Evolutionary conservation across 2,329 filamentous ascomycete species (phyloP), one percentile per base, ranked within the genome.

Genomic region (Ophiocordyceps unilateralis): DNA sequence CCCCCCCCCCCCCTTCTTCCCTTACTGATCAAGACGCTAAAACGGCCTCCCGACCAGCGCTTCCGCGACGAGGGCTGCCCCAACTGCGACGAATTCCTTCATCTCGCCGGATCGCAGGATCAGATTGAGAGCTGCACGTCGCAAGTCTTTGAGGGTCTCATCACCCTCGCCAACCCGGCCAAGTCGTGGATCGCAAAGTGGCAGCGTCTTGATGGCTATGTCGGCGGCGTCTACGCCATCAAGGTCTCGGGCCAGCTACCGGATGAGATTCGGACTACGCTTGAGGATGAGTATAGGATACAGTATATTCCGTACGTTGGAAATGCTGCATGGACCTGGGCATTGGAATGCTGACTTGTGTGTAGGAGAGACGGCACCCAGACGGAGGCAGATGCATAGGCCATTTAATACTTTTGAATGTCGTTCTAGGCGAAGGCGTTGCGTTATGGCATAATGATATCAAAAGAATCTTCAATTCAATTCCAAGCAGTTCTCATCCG

Each of bases 181-280:
- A 75, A 71, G 51, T 93, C 84, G 55, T 98, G 91, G 91, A 85
- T 96, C 41, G 88, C 89, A n/a, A 84, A 85, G 58, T 96, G 88
- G 82, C 87, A 96, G 69, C 76, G 91, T 9, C 66, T 98, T 46
- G 85, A 95, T 58, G 77, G 76, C 44, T 96, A 93, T 60, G 81
- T 91, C 42, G 75, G 78, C 15, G 91, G 91, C 43, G 79, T 93
- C 45, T 98, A 98, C 65, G 91, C 91, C 17, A 83, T 87, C 44
- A 95, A 96, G 66, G 91, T 98, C 21, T 86, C 83, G 26, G 91
- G 91, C 17, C 77, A 84, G 57, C 62, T 82, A 46, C 77, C 78
- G 5, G 77, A 81, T 49, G 78, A 83, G 47, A 68, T 82, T 36
- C 64, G 74, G 39, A 65, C 68, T 20, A 65, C 68, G 39, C 63